Evolutionary conservation across 2,329 filamentous ascomycete species (phyloP).

Genomic region (Ceratocystis cubensis): DNA sequence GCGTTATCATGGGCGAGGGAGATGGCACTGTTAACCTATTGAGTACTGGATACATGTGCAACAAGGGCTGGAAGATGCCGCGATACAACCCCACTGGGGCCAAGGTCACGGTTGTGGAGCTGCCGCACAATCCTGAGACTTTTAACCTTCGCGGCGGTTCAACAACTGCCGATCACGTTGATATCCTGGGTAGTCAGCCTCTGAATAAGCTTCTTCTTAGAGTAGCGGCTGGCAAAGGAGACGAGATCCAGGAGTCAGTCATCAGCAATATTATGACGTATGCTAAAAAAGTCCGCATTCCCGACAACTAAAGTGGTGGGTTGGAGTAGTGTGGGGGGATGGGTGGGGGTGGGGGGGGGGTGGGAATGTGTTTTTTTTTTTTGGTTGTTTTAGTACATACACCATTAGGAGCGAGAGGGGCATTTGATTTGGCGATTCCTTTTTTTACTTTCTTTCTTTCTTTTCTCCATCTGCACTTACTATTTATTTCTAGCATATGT

Average conservation of each 20-base stretch:
- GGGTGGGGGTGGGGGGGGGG: not conserved
- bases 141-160: constrained; percentile 70
- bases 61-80: constrained; percentile 84
- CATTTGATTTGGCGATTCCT: not conserved
- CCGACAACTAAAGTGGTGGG: constrained; percentile 41
- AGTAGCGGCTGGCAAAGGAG: constrained; percentile 74
- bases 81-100: constrained; percentile 81
- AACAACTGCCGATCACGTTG: constrained; percentile 78
- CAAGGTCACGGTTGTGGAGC: constrained; percentile 77
- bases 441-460: not conserved
- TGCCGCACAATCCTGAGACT: constrained; percentile 88
- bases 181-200: constrained; percentile 78
- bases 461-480: not conserved
- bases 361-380: not conserved
- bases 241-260: constrained; percentile 63
- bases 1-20: constrained; percentile 89
- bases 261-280: constrained; percentile 74
- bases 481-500: not conserved
- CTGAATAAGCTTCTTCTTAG: constrained; percentile 83
- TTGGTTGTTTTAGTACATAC: not conserved
- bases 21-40: constrained; percentile 93
- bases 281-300: constrained; percentile 70
- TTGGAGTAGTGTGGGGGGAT: not conserved
- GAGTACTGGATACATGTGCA: constrained; percentile 91
- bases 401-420: not conserved